Base-by-base conservation (phyloP, 2,329 filamentous ascomycete genomes). In the Penicillium sp. region DNA sequence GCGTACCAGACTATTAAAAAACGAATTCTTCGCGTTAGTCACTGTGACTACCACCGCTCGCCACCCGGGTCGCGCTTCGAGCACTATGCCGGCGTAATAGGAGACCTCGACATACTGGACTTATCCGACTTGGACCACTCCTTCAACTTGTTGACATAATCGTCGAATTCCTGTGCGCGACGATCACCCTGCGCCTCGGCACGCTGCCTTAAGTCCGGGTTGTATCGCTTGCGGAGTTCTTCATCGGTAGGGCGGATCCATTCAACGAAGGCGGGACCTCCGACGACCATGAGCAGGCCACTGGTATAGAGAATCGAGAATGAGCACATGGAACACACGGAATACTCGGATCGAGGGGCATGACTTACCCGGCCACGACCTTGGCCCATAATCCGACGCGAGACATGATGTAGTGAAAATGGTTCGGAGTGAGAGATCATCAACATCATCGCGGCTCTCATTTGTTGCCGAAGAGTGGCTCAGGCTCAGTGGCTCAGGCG, bases 121-220 rank as follows among this genome's bases (percentile, higher is more conserved):
- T 93, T 96, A 69, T 96, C 88, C 13, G 88, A 94, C 77, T 92
- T 95, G 24, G 90, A 89, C 72, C 92, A 90, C 65, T 93, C 85
- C 80, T 96, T 97, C 70, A 99, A 75, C 65, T 87, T 86, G 45
- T 70, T 82, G 27, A 97, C 89, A 68, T 96, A 97, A 52, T 92
- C 83, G 69, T 97, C 89, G 65, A 96, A 96, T 55, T 97, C 92
- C 73, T 92, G 83, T 68, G 94, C 85, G 56, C 84, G 83, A 71
- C 88, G 85, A 54, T 88, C 81, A 16, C 91, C 84, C 54, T 87
- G 84, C 73, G 92, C 92, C n/a, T 96, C 78, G 58, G 89, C 92
- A 68, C 89, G 85, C 73, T 90, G 89, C 70, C 94, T 89, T n/a
- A 99, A 83, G 32, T 97, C 94, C 0, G 93, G 93, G 73, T 93